Conservation (phyloP, 257 asterid genomes). For the Gardenia jasminoides region DNA sequence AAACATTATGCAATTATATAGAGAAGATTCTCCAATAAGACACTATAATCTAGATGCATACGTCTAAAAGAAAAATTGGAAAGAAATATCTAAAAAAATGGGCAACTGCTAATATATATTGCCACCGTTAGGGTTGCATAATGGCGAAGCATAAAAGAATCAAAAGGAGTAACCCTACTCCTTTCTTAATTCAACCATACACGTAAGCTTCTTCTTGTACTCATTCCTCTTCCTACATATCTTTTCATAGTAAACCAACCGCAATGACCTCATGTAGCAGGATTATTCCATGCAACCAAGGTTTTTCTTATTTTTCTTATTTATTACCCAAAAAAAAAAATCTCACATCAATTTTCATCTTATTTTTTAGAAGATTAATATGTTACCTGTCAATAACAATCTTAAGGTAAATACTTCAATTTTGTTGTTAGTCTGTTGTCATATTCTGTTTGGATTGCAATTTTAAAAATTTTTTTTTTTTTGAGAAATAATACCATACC, state of each 20-base stretch:
- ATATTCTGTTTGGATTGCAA: too few species aligned
- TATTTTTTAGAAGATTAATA: too few species aligned
- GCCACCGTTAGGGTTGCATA: background rate
- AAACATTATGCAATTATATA: background rate
- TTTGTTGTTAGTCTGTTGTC: too few species aligned
- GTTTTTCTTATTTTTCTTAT: too few species aligned
- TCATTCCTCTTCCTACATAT: background rate
- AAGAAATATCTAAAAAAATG: too few species aligned
- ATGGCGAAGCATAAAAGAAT: slow-evolving; percentile 6
- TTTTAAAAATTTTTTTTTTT: too few species aligned
- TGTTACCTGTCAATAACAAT: too few species aligned
- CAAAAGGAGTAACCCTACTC: background rate
- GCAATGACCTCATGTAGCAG: background rate
- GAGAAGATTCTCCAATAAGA: background rate
- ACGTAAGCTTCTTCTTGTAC: background rate
- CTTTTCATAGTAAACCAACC: background rate
- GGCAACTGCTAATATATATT: background rate
- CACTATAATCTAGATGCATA: background rate
- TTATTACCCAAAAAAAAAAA: too few species aligned
- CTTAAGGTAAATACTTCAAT: background rate
- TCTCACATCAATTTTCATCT: background rate
- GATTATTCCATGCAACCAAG: background rate
- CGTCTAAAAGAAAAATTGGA: background rate
- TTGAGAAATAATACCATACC: too few species aligned
- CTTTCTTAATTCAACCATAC: background rate